Conservation (phyloP, 2,329 filamentous ascomycete genomes). For the Lasiodiplodia sp. region DNA sequence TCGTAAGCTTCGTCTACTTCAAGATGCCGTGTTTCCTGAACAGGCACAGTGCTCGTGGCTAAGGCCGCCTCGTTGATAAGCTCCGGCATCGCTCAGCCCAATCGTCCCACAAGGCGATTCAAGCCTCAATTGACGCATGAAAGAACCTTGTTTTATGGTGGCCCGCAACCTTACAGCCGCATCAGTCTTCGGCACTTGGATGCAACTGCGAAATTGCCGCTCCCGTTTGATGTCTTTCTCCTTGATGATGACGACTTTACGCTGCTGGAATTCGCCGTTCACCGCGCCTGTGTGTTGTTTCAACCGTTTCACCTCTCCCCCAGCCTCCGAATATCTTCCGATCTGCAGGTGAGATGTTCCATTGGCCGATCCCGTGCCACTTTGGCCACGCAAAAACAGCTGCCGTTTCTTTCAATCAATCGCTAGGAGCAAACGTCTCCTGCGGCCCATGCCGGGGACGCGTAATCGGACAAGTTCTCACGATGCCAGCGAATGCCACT, state of each 20-base stretch:
- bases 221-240: background rate
- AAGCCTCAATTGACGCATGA: conserved; percentile 2
- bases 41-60: background rate
- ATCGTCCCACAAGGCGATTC: background rate
- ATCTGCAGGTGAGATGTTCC: conserved; percentile 14
- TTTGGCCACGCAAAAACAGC: background rate
- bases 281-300: conserved; percentile 6
- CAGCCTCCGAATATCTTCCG: conserved; percentile 2
- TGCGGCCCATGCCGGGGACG: conserved; percentile 7
- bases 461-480: background rate
- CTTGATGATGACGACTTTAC: background rate
- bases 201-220: background rate
- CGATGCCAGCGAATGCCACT: background rate
- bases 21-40: background rate
- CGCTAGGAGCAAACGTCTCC: background rate
- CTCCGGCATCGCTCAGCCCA: conserved; percentile 10
- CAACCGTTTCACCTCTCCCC: background rate
- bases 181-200: background rate
- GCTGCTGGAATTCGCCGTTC: background rate
- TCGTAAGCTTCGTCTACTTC: conserved; percentile 26
- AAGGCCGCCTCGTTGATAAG: background rate
- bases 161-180: background rate
- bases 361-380: conserved; percentile 5
- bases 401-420: background rate
- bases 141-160: conserved; percentile 4